Conservation (phyloP, 306 rosid species). For the Trifolium repens region DNA sequence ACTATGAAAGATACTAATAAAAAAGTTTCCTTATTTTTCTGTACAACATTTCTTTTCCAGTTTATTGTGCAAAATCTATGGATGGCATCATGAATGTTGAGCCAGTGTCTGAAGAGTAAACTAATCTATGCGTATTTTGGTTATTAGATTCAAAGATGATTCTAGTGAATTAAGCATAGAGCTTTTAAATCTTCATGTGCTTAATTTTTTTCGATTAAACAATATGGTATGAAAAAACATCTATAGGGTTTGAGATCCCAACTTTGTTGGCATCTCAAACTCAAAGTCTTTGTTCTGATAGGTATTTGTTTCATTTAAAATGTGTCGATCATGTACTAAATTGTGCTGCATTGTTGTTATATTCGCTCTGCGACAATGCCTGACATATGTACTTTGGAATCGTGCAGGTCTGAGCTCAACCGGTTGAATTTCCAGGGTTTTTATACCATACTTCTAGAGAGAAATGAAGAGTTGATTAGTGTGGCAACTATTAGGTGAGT, state of each 20-base stretch:
- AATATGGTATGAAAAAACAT: background rate
- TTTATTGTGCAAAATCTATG: slow-evolving; percentile 3
- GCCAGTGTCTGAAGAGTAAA: slow-evolving; percentile 23
- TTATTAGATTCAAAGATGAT: slow-evolving; percentile 1
- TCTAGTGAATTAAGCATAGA: background rate
- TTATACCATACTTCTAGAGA: slow-evolving; percentile 70
- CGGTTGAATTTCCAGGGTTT: slow-evolving; percentile 76
- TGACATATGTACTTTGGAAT: slow-evolving; percentile 38
- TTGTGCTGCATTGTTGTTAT: slow-evolving; percentile 4
- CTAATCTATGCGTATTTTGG: background rate
- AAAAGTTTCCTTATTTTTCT: slow-evolving; percentile 15
- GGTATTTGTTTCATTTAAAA: slow-evolving; percentile 16
- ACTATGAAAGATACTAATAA: background rate
- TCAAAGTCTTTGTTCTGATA: background rate
- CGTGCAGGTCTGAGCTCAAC: slow-evolving; percentile 71
- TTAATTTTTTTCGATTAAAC: background rate
- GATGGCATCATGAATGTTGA: slow-evolving; percentile 26
- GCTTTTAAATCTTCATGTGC: slow-evolving; percentile 4
- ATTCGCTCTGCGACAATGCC: slow-evolving; percentile 8
- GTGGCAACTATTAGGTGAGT: slow-evolving; percentile 83
- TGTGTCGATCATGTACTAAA: slow-evolving; percentile 1
- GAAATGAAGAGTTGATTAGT: slow-evolving; percentile 76
- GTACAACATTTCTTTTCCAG: slow-evolving; percentile 4
- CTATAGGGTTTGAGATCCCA: background rate
- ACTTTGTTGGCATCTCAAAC: background rate